Base-by-base conservation (phyloP, 192 early-diverging fungal genomes). In the Phlyctochytrium planicorne region DNA sequence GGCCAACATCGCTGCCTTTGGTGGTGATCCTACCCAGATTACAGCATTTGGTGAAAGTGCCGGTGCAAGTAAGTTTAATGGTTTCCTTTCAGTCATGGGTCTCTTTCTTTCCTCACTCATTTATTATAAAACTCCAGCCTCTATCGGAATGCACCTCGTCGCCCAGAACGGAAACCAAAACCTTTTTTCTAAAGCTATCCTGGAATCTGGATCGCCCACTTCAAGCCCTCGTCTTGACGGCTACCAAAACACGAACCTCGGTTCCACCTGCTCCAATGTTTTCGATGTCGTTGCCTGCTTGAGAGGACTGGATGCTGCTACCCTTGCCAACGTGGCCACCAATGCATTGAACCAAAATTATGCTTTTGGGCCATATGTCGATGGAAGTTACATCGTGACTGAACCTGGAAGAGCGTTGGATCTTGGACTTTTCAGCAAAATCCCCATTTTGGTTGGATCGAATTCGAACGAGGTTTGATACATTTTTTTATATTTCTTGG, bases 1-100 rank as follows among this genome's bases (percentile, higher is more conserved):
- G 27, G 37, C 70, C n/a, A 85, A 88, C 57, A 90, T 90, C 68
- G 78, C 62, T n/a, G 65, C 75, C 4, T 90, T 90, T 75, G 87
- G 86, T 23, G 87, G 87, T 30, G 76, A 90, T 73, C 75, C 87
- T 1, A 68, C 59, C 14, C 33, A 72, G 55, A 65, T 88, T 6
- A 90, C 89, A 2, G 74, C 82, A 29, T 75, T 84, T 64, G 89
- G 89, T 1, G 78, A 84, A 59, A 82, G 79, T 31, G 88, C 85
- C 12, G 88, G 88, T 29, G 80, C 77, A 34, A 80, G 55, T 57
- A 27, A 57, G 55, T 57, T 6, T 25, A 24, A 6, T 6, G 10
- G 6, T 20, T 57, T 6, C 55, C 25, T 12, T 10, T 57, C 12
- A 25, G 27, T 27, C 55, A 10, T 20, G 20, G 20, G 10, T 20